Base-by-base conservation (phyloP, 345 rosid species). In the Alliaria petiolata region DNA sequence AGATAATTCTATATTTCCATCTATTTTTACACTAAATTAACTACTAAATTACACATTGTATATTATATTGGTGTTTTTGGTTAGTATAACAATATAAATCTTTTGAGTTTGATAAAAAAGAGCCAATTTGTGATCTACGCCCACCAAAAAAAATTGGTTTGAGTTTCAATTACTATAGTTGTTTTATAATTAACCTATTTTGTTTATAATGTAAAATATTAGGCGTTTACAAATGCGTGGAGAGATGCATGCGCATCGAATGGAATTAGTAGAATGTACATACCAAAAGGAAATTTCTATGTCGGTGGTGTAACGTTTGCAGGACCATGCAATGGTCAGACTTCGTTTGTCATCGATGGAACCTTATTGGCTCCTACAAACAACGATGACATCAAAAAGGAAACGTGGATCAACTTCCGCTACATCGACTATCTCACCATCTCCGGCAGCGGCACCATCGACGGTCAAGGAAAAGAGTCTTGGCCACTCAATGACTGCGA, bases 161-260 rank as follows among this genome's bases (percentile, higher is more conserved):
- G 11, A 22, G 8, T 50, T 50, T 50, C 31, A 50, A 7, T 49
- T 12, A 50, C 55, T 11, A 25, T 25, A 12, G 33, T 25, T 25
- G 33, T 26, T 28, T n/a, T n/a, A n/a, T n/a, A n/a, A n/a, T n/a
- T n/a, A n/a, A n/a, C n/a, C n/a, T n/a, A n/a, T n/a, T n/a, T n/a
- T n/a, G n/a, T n/a, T n/a, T n/a, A n/a, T 26, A 28, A 13, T 51
- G 17, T 25, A 51, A 25, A 9, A 9, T 10, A 20, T 47, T 13
- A 49, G 35, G 35, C 57, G 17, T 51, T 51, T 7, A 26, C 17
- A 51, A 28, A 51, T 1, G 57, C 57, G 57, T 51, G 57, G 57
- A 51, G 14, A 51, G 57, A 51, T 51, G 57, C 57, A 26, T 51
- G 57, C 57, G 57, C 57, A 51, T 51, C 35, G 57, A 13, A 51